Conservation (phyloP, 2,329 filamentous ascomycete genomes). For the Colletotrichum trifolii region DNA sequence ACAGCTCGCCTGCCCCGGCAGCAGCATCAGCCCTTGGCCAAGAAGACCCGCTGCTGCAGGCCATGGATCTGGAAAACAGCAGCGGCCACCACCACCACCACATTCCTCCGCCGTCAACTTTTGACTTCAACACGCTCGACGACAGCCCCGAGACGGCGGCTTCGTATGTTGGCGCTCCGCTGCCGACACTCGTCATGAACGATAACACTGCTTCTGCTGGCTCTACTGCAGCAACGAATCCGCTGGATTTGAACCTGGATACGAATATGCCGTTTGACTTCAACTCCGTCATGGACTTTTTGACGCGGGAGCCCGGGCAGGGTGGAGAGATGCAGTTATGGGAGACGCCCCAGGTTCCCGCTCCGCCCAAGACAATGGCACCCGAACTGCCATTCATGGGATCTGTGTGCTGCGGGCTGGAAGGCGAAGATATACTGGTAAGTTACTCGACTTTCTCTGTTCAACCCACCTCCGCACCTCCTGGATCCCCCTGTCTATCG, state of each 20-base stretch:
- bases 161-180: constrained; percentile 11
- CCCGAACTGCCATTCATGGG: constrained; percentile 14
- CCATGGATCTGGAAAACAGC: constrained; percentile 30
- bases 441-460: constrained; percentile 4
- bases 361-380: constrained; percentile 10
- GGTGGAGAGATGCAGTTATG: constrained; percentile 33
- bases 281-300: constrained; percentile 36
- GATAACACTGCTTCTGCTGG: neutral
- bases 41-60: constrained; percentile 17
- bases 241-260: constrained; percentile 33
- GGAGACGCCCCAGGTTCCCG: constrained; percentile 29
- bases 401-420: constrained; percentile 11
- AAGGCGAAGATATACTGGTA: constrained; percentile 14
- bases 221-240: constrained; percentile 36
- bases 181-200: constrained; percentile 13
- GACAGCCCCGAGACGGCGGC: constrained; percentile 1
- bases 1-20: neutral
- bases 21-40: neutral
- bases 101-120: constrained; percentile 10
- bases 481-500: neutral
- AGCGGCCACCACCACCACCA: neutral
- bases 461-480: neutral
- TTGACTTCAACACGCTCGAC: constrained; percentile 29
- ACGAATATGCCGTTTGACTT: constrained; percentile 46
- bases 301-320: constrained; percentile 27